Evolutionary conservation across 306 rosid genomes (phyloP).

Genomic region (Prunus padus): DNA sequence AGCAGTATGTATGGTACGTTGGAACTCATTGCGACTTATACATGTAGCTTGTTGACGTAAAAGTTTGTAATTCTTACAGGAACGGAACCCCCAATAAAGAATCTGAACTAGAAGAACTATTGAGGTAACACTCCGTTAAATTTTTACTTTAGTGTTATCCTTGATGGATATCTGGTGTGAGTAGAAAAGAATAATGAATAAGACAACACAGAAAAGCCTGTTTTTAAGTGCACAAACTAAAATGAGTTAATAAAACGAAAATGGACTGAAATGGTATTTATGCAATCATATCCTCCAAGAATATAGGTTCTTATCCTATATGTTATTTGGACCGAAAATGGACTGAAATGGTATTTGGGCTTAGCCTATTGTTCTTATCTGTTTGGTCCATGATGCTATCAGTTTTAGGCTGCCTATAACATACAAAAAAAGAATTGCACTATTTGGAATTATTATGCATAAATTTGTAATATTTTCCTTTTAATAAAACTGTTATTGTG

Average conservation of each 20-base stretch:
- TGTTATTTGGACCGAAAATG: too few species aligned
- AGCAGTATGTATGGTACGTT: too few species aligned
- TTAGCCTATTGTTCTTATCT: too few species aligned
- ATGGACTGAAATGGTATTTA: neutral
- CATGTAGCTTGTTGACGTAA: constrained; percentile 5
- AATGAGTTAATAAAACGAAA: neutral
- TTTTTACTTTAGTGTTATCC: constrained; percentile 8
- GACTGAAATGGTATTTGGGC: neutral
- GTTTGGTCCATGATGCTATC: too few species aligned
- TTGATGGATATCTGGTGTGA: neutral
- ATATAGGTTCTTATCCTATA: too few species aligned
- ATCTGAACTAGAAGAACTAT: constrained; percentile 64
- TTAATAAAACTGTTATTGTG: neutral
- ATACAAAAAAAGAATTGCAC: too few species aligned
- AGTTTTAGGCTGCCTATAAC: too few species aligned
- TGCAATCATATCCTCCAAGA: neutral
- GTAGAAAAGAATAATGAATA: neutral
- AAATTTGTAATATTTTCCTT: neutral
- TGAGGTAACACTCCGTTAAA: constrained; percentile 52
- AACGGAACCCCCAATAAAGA: constrained; percentile 40
- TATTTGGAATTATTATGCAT: too few species aligned
- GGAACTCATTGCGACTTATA: neutral
- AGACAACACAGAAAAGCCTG: neutral
- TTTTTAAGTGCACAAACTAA: neutral
- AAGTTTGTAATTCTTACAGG: constrained; percentile 50